Conservation (phyloP, 371 early-diverging fungal species). For the Circinella umbellata region DNA sequence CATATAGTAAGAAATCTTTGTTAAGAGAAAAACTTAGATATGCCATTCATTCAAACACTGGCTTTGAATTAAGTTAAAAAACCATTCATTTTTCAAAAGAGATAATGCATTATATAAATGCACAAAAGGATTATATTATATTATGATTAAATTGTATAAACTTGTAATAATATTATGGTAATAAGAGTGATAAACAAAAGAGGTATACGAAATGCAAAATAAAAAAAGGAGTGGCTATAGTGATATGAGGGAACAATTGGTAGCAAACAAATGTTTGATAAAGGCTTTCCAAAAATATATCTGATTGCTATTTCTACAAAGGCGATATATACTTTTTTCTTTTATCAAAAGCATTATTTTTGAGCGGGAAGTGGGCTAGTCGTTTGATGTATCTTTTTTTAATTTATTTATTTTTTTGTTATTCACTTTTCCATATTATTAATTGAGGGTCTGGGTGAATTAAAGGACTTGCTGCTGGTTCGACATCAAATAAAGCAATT, state of each 20-base stretch:
- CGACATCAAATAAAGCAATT: slow-evolving; percentile 11
- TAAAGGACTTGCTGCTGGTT: slow-evolving; percentile 12
- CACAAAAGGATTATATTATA: too few relatives aligned
- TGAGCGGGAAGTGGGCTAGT: too few relatives aligned
- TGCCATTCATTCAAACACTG: slow-evolving; percentile 58
- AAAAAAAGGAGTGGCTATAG: neutral
- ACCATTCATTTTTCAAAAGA: neutral
- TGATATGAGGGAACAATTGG: neutral
- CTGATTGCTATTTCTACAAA: too few relatives aligned
- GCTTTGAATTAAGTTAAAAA: slow-evolving; percentile 50
- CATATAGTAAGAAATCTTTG: slow-evolving; percentile 58
- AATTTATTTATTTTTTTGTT: neutral
- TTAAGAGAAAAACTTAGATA: slow-evolving; percentile 59
- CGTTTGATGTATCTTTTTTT: neutral
- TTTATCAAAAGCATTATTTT: too few relatives aligned
- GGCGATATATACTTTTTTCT: too few relatives aligned
- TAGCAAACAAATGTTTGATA: too few relatives aligned
- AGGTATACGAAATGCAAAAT: neutral
- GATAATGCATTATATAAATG: too few relatives aligned
- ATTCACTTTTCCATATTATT: slow-evolving; percentile 8
- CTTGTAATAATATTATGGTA: too few relatives aligned
- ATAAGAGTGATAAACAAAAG: too few relatives aligned
- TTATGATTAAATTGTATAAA: neutral
- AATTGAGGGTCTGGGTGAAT: slow-evolving; percentile 10
- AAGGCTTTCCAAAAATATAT: too few relatives aligned